A percentile compares a stretch with the other conserved stretches of the same genome.
These are phyloP conservation scores for Benincasa hispida DNA, from an alignment of 306 rosid species.

Conservation along the genomic window DNA sequence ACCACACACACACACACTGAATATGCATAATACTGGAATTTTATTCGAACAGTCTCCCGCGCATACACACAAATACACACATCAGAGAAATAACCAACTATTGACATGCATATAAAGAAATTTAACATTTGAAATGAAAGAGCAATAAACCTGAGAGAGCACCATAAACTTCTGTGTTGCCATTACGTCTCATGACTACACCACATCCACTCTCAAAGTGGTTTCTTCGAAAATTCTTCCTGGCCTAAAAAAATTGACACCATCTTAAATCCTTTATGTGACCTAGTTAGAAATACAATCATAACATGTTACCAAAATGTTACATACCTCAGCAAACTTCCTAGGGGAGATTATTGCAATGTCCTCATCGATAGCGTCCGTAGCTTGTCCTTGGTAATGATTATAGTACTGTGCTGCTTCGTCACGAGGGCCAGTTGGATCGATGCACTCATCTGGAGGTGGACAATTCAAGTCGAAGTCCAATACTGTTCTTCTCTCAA, in stretches of 20 bases:
- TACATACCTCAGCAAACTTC: conserved; percentile 9
- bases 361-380: background rate
- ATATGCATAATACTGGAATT: too few species aligned
- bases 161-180: background rate
- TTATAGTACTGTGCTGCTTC: background rate
- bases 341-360: conserved; percentile 7
- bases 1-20: background rate
- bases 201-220: background rate
- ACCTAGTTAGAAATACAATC: background rate
- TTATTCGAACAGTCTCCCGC: too few species aligned
- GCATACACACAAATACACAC: too few species aligned
- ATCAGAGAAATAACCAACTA: background rate
- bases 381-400: background rate
- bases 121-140: background rate
- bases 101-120: background rate
- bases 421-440: background rate
- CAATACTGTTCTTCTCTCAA: background rate
- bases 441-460: conserved; percentile 7
- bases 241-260: background rate
- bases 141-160: background rate
- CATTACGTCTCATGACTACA: background rate
- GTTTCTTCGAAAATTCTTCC: conserved; percentile 7
- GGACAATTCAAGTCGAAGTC: conserved; percentile 7
- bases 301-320: background rate
- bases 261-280: background rate